phyloP scores from a whole-genome alignment of 2,329 filamentous ascomycete species.

The Beauveria rudraprayagi region DNA sequence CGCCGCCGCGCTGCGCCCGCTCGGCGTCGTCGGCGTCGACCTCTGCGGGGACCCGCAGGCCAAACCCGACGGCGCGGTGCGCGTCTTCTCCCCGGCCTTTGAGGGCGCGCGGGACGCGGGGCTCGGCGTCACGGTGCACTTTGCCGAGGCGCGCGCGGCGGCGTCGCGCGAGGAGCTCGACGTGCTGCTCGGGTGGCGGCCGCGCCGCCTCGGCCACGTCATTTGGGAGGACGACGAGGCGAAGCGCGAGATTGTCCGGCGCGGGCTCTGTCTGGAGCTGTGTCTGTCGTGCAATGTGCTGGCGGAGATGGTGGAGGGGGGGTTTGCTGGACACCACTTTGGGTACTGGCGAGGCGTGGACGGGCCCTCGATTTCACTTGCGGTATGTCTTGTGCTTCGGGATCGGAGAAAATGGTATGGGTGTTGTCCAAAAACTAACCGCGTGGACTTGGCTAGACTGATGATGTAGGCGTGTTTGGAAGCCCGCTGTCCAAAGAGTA shows the following conservation, averaged over 20 bases:
- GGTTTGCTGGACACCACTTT: slow-evolving; percentile 66
- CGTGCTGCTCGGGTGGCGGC: slow-evolving; percentile 56
- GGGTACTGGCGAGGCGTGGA: slow-evolving; percentile 58
- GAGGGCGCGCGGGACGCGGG: slow-evolving; percentile 43
- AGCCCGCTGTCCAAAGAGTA: slow-evolving; percentile 73
- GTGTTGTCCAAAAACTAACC: too few species aligned
- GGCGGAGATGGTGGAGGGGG: slow-evolving; percentile 61
- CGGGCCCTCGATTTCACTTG: slow-evolving; percentile 55
- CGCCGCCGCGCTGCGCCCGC: slow-evolving; percentile 43
- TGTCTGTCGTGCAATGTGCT: slow-evolving; percentile 77
- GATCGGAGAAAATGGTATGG: too few species aligned
- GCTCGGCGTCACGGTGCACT: slow-evolving; percentile 65
- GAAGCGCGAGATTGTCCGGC: slow-evolving; percentile 43
- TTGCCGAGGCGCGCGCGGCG: slow-evolving; percentile 58
- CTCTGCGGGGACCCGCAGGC: slow-evolving; percentile 65
- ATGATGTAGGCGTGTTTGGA: slow-evolving; percentile 76
- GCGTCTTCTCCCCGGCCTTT: slow-evolving; percentile 53
- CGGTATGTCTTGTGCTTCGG: slow-evolving; percentile 43
- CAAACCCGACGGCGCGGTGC: slow-evolving; percentile 47
- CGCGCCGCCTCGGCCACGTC: slow-evolving; percentile 67
- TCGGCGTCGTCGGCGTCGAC: slow-evolving; percentile 64
- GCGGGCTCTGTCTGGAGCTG: slow-evolving; percentile 60
- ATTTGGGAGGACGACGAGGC: slow-evolving; percentile 60
- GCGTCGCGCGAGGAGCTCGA: slow-evolving; percentile 50
- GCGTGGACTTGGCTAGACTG: slow-evolving; percentile 46